Evolutionary conservation across 805 yeast genomes (phyloP).

Genomic region (Metschnikowia continentalis): DNA sequence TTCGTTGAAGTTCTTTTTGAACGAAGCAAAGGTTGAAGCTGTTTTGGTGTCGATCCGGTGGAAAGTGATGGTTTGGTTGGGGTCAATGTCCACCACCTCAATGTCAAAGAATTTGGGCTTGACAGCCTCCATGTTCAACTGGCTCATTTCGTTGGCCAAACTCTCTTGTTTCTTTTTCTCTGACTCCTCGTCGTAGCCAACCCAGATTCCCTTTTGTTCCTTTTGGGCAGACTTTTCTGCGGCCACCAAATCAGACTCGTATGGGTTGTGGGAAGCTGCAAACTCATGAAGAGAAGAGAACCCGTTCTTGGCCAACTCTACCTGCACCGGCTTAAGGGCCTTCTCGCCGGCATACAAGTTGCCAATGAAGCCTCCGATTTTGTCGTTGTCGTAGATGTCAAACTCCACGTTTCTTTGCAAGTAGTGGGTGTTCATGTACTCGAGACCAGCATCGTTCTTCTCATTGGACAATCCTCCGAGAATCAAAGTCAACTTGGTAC

Average conservation of each 20-base stretch:
- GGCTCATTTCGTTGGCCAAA: conserved; percentile 18
- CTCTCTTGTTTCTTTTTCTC: conserved; percentile 29
- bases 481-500: conserved; percentile 61
- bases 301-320: conserved; percentile 56
- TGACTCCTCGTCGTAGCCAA: conserved; percentile 44
- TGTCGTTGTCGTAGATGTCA: conserved; percentile 66
- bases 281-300: conserved; percentile 60
- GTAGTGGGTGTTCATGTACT: conserved; percentile 48
- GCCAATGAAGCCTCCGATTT: conserved; percentile 78
- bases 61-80: conserved; percentile 35
- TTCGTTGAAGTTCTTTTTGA: conserved; percentile 46
- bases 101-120: conserved; percentile 48
- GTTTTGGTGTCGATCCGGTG: conserved; percentile 41
- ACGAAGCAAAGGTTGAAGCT: conserved; percentile 33
- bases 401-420: conserved; percentile 73
- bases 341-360: conserved; percentile 52
- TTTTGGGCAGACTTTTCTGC: conserved; percentile 62
- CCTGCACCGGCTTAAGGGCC: conserved; percentile 51
- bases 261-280: conserved; percentile 57
- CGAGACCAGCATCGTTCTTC: conserved; percentile 44
- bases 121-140: conserved; percentile 21
- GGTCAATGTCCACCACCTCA: conserved; percentile 48
- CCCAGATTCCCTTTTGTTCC: conserved; percentile 64
- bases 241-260: conserved; percentile 47
- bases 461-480: conserved; percentile 65